Evolutionary conservation across 1,284 basidiomycete genomes (phyloP), one percentile per base, ranked within the genome.

Genomic region (Xerocomus nothofagi): DNA sequence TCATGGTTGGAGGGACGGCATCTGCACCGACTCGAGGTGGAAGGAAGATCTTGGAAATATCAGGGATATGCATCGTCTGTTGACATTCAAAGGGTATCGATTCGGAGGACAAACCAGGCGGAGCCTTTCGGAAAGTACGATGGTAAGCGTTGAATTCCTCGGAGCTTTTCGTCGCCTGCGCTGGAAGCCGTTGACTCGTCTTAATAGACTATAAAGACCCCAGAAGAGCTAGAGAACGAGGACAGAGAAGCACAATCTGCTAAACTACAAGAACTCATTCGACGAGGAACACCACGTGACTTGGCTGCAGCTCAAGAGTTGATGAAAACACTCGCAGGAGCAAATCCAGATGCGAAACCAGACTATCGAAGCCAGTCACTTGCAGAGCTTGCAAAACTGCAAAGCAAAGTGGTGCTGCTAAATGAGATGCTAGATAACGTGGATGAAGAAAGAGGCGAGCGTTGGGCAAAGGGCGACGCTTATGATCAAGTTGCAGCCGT

Each of bases 391-490:
- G 92, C 93, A 65, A 97, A 97, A 69, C 80, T 99, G 18, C 95
- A 98, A 71, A 85, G 86, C 64, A 93, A 98, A 67, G 93, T 97
- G 32, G 86, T 98, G 31, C 70, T 99, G 40, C 77, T 99, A 24
- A 97, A 96, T 64, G 95, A 99, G 70, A 91, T 99, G 86, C 77
- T 99, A 46, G 93, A 99, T 62, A 98, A 98, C 62, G 88, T 91
- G 15, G 90, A 93, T 53, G 75, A 67, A 6, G 66, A 71, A 41
- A 70, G 79, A 44, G 84, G 87, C 8, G 92, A 94, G 71, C 75
- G 71, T 55, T 88, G 92, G 58, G 88, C 81, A n/a, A 67, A 79
- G 44, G 97, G 97, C 5, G 97, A 99, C 68, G 95, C 86, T 3
- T 99, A 98, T 64, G 91, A 98, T 72, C 96, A 99, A 87, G 93